Base-by-base conservation (phyloP, 768 basidiomycete genomes). In the Boletus eberwhitei region DNA sequence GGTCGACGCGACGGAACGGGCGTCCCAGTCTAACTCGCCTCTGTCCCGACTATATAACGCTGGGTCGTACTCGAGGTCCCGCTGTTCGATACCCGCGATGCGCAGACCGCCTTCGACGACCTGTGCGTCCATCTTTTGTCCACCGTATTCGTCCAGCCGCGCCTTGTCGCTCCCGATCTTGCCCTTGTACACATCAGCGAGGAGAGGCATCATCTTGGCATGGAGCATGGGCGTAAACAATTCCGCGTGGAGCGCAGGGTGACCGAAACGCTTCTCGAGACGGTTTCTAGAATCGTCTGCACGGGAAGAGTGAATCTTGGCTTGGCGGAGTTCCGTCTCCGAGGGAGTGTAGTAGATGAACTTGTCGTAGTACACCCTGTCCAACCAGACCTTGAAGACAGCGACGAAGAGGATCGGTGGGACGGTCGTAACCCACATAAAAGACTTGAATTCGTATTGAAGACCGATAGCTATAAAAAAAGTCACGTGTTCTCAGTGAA, bases 231-330 rank as follows among this genome's bases (percentile, higher is more conserved):
- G 91, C 6, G 90, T 92, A 73, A 94, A 90, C 43, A 96, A 78
- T 50, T 95, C 92, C 13, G 81, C 73, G 60, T 93, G 84, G 44
- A 99, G 77, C 16, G 94, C 90, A 1, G 97, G 95, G 69, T 99
- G 97, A 1, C 95, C 90, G 73, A 98, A 99, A 29, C 96, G 87
- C 68, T 86, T 93, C 74, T 87, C 87, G 31, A 98, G 82, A 34
- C 88, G 82, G 65, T 88, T 80, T 51, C 86, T 79, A 36, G 79
- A 78, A 53, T 79, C 75, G 68, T 98, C 95, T 1, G 83, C 80
- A 44, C 85, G 83, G 50, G 87, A 83, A 0, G 92, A 90, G 64
- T 93, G 81, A 3, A 94, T 80, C 61, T 90, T 86, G 44, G 86
- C 84, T 38, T 78, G 66, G 12, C 80, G 80, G 38, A 95, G 76